Conservation (phyloP, 176 grass and related monocot species). For the Alopecurus myosuroides region DNA sequence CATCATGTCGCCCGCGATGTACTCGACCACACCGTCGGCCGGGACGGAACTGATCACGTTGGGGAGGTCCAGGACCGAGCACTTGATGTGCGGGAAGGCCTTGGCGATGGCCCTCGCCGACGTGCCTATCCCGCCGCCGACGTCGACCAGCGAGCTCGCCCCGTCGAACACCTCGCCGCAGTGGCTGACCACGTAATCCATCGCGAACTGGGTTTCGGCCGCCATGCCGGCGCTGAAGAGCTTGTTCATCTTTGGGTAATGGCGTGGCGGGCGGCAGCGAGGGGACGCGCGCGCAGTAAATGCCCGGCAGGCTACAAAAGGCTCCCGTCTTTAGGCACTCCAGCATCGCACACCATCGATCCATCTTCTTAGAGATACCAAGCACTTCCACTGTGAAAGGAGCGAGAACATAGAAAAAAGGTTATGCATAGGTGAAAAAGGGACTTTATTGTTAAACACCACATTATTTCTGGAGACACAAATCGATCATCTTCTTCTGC, state of each 20-base stretch:
- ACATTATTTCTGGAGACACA: too few species aligned
- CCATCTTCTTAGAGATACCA: too few species aligned
- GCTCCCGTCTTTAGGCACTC: too few species aligned
- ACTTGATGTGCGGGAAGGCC: background rate
- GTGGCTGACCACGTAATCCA: background rate
- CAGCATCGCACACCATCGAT: too few species aligned
- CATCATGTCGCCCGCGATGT: conserved; percentile 41
- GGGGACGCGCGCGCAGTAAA: too few species aligned
- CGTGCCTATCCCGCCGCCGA: background rate
- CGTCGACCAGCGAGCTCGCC: background rate
- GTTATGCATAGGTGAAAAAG: too few species aligned
- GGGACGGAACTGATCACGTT: background rate
- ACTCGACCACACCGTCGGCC: background rate
- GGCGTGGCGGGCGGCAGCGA: too few species aligned
- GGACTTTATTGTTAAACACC: too few species aligned
- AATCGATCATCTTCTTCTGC: too few species aligned
- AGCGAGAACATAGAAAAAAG: too few species aligned
- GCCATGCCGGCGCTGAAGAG: conserved; percentile 28
- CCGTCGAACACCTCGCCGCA: background rate
- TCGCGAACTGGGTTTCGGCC: background rate
- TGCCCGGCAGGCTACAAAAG: too few species aligned
- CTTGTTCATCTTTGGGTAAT: background rate
- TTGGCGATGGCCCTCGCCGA: background rate
- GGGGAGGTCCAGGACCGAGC: background rate
- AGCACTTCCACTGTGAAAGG: too few species aligned